Base-by-base conservation (phyloP, 495 filamentous ascomycete genomes). In the Penicillium longicatenatum region DNA sequence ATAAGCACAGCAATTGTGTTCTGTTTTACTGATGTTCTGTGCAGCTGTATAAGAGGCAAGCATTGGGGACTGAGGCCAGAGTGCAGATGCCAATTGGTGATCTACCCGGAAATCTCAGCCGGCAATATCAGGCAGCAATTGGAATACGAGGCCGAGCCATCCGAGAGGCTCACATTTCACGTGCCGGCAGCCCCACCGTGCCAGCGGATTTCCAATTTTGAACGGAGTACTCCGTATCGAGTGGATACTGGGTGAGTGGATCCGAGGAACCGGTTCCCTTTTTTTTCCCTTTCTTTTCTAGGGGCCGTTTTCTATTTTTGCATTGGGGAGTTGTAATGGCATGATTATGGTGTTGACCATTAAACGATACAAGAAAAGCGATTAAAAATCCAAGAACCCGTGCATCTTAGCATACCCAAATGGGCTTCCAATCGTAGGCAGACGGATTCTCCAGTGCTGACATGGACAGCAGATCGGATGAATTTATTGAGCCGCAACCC, bases 121-220 rank as follows among this genome's bases (percentile, higher is more conserved):
- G 37, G 16, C 16, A 39, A 17, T 17, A 39, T 17, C 37, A 39
- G 4, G 37, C 37, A n/a, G 31, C 9, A 35, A 22, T 41, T 10
- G 24, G 29, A 37, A 22, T 26, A 49, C 44, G 50, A 43, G 21
- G 42, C 53, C 47, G 59, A 61, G 43, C 59, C 54, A 57, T 44
- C 54, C 52, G 56, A 26, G 54, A 60, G 61, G 52, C 57, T 60
- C 57, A 52, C 54, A 55, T 52, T 42, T 55, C 60, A 55, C 55
- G 59, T 56, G 56, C 45, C 16, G 30, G 44, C 20, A 20, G 35
- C 33, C 43, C 59, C 48, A 61, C 59, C 10, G 24, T 11, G 8
- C 12, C 21, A 53, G 30, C 17, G 22, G 29, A 24, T 24, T 46
- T 14, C 14, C 21, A 43, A 30, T 26, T 4, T 26, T 26, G 26